phyloP scores from a whole-genome alignment of 495 filamentous ascomycete species.

The Penicillium macrosclerotiorum region DNA sequence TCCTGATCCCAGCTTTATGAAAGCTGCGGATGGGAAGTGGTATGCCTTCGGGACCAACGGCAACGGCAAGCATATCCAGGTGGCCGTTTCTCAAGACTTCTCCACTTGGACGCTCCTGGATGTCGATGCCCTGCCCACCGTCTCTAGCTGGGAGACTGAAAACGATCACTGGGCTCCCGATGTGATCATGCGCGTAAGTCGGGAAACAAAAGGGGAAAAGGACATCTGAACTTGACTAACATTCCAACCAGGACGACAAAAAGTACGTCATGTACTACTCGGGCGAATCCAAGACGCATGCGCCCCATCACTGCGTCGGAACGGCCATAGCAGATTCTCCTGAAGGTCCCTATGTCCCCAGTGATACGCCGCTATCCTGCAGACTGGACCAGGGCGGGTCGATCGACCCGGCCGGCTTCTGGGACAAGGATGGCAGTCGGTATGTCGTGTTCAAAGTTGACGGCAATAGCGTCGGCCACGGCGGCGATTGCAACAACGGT shows the following conservation, averaged over 20 bases:
- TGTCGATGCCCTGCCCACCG: constrained; percentile 35
- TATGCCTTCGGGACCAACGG: constrained; percentile 44
- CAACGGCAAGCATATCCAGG: constrained; percentile 32
- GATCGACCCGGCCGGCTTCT: constrained; percentile 57
- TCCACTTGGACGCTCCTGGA: constrained; percentile 35
- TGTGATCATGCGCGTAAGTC: constrained; percentile 36
- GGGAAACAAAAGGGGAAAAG: background rate
- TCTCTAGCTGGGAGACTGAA: constrained; percentile 33
- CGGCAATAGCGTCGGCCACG: constrained; percentile 57
- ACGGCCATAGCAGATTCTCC: constrained; percentile 42
- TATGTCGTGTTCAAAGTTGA: constrained; percentile 65
- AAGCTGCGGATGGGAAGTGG: constrained; percentile 30
- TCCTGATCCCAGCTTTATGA: constrained; percentile 38
- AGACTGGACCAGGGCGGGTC: constrained; percentile 51
- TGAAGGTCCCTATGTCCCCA: constrained; percentile 51
- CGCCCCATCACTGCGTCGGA: constrained; percentile 54
- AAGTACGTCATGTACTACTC: constrained; percentile 61
- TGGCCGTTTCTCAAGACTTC: constrained; percentile 36
- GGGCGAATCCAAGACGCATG: constrained; percentile 36
- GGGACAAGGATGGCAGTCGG: constrained; percentile 48
- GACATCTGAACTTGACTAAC: constrained; percentile 1
- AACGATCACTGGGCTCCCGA: constrained; percentile 40
- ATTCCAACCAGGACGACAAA: constrained; percentile 34
- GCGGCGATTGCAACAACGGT: constrained; percentile 56
- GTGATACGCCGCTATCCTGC: constrained; percentile 49